phyloP scores from a whole-genome alignment of 208 protist species.

The Trichomonas tenax region DNA sequence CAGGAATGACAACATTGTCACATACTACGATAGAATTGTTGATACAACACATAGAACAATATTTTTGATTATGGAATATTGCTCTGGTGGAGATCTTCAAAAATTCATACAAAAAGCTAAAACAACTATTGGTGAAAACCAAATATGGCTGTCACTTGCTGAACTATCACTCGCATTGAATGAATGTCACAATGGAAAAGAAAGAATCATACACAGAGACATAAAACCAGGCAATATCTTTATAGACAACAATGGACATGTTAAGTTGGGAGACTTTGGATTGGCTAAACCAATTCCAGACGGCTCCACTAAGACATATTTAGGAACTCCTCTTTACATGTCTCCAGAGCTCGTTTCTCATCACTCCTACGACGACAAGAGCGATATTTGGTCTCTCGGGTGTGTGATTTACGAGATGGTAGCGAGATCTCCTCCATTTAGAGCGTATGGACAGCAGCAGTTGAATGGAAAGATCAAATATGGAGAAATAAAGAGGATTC shows the following conservation, averaged over 20 bases:
- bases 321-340: slow-evolving; percentile 51
- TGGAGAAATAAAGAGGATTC: background rate
- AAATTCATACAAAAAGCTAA: background rate
- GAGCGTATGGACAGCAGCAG: background rate
- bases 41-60: background rate
- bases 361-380: slow-evolving; percentile 33
- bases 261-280: slow-evolving; percentile 51
- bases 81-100: background rate
- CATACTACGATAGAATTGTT: background rate
- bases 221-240: slow-evolving; percentile 49
- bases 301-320: slow-evolving; percentile 27
- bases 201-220: background rate
- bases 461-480: background rate
- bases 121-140: background rate
- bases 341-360: slow-evolving; percentile 31
- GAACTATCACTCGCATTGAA: background rate
- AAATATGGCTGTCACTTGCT: background rate
- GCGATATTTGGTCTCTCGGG: slow-evolving; percentile 47
- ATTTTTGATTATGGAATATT: background rate
- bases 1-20: background rate
- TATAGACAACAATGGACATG: background rate
- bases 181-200: background rate
- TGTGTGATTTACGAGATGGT: slow-evolving; percentile 46
- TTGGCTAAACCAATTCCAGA: slow-evolving; percentile 36
- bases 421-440: slow-evolving; percentile 37